A percentile compares a stretch with the other conserved stretches of the same genome.
phyloP scores from a whole-genome alignment of 352 stramenopile genomes.

The Phytopythium oedochilum region DNA sequence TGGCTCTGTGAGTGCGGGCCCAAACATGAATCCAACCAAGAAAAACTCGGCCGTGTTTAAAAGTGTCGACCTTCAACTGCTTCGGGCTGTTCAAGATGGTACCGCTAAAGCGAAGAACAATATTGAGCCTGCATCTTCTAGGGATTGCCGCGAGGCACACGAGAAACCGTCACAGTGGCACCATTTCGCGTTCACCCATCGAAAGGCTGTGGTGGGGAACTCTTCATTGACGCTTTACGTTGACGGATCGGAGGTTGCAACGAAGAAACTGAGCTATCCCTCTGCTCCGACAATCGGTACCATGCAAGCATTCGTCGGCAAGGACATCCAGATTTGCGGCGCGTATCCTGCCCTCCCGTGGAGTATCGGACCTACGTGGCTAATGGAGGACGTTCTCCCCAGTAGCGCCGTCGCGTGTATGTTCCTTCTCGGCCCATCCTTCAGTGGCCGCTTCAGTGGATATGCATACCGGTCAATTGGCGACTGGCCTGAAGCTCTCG shows the following conservation, averaged over 20 bases:
- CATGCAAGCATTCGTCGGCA: conserved; percentile 68
- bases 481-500: conserved; percentile 66
- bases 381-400: conserved; percentile 54
- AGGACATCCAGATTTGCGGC: conserved; percentile 67
- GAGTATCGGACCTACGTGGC: conserved; percentile 59
- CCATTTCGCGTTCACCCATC: conserved; percentile 67
- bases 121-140: neutral
- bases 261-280: conserved; percentile 72
- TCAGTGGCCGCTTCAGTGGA: conserved; percentile 55
- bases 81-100: conserved; percentile 13
- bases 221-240: conserved; percentile 72
- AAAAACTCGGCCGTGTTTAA: conserved; percentile 58
- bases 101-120: neutral
- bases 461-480: conserved; percentile 58
- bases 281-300: conserved; percentile 32
- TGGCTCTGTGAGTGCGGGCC: conserved; percentile 34
- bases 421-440: conserved; percentile 63
- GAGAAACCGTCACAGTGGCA: conserved; percentile 55
- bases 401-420: conserved; percentile 44
- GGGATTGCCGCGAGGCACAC: conserved; percentile 2
- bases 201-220: conserved; percentile 63
- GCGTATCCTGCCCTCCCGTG: conserved; percentile 59
- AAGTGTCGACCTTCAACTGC: conserved; percentile 43
- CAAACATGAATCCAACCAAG: conserved; percentile 59
- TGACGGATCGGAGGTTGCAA: conserved; percentile 62